Evolutionary conservation across 768 basidiomycete genomes (phyloP).

Genomic region (Phanerodontia chrysosporium): DNA sequence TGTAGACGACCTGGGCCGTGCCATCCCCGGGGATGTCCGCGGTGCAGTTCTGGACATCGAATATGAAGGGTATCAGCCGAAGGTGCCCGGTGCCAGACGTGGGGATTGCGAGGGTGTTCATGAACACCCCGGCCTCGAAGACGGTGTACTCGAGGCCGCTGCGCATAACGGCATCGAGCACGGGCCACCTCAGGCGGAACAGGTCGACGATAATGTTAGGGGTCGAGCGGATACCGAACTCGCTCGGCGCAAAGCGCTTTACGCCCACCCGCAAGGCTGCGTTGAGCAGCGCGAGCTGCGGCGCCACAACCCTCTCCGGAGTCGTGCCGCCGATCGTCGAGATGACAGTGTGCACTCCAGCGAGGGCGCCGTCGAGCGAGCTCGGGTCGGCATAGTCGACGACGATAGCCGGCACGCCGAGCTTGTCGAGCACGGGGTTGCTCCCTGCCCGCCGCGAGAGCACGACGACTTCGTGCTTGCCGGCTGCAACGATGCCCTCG

Average conservation of each 20-base stretch:
- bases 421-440: not conserved
- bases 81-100: slow-evolving; percentile 3
- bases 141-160: slow-evolving; percentile 10
- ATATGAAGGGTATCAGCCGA: not conserved
- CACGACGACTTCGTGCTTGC: slow-evolving; percentile 8
- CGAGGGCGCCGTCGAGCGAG: slow-evolving; percentile 1
- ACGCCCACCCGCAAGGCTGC: not conserved
- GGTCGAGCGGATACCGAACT: not conserved
- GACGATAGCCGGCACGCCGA: not conserved
- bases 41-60: slow-evolving; percentile 7
- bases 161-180: not conserved
- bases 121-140: slow-evolving; percentile 10
- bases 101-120: slow-evolving; percentile 9
- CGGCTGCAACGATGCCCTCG: not conserved
- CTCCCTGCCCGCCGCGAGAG: slow-evolving; percentile 2
- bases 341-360: slow-evolving; percentile 10
- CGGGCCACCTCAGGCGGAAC: slow-evolving; percentile 1
- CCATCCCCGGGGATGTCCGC: slow-evolving; percentile 9
- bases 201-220: not conserved
- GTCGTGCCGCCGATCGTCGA: not conserved
- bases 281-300: slow-evolving; percentile 5
- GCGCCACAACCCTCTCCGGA: not conserved
- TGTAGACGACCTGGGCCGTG: not conserved
- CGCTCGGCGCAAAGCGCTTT: slow-evolving; percentile 11
- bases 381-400: slow-evolving; percentile 1